Evolutionary conservation across 2,329 filamentous ascomycete genomes (phyloP).

Genomic region (Nemania sp.): DNA sequence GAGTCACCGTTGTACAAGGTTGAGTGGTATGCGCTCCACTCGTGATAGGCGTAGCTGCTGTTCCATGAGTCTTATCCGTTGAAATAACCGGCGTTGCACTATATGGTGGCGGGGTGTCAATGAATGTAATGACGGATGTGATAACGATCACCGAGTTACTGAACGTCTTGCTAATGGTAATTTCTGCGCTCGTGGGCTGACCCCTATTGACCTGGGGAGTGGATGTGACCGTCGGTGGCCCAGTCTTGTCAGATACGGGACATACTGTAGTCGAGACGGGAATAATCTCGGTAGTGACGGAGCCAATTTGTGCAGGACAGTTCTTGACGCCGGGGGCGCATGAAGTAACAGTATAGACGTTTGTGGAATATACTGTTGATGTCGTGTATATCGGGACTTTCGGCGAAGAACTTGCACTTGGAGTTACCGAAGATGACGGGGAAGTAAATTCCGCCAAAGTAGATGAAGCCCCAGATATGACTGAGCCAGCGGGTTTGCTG

Average conservation of each 20-base stretch:
- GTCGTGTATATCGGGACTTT: slow-evolving; percentile 45
- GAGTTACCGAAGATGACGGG: slow-evolving; percentile 25
- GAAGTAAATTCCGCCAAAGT: slow-evolving; percentile 10
- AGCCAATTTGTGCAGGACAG: slow-evolving; percentile 44
- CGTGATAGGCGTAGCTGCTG: slow-evolving; percentile 31
- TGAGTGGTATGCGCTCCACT: slow-evolving; percentile 30
- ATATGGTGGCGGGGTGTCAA: slow-evolving; percentile 43
- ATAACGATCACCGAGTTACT: slow-evolving; percentile 45
- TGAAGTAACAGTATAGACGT: slow-evolving; percentile 47
- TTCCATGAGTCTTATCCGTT: slow-evolving; percentile 30
- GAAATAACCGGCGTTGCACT: slow-evolving; percentile 26
- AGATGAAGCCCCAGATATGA: slow-evolving; percentile 23
- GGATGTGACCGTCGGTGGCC: slow-evolving; percentile 10
- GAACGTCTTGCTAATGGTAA: slow-evolving; percentile 46
- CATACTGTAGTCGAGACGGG: slow-evolving; percentile 50
- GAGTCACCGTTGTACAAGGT: slow-evolving; percentile 45
- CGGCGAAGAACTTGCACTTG: slow-evolving; percentile 19
- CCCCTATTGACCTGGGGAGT: slow-evolving; percentile 15
- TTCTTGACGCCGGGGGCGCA: slow-evolving; percentile 47
- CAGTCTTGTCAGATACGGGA: slow-evolving; percentile 42
- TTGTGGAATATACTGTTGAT: slow-evolving; percentile 49
- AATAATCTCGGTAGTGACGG: slow-evolving; percentile 47
- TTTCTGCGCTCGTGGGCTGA: slow-evolving; percentile 14
- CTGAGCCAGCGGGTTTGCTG: slow-evolving; percentile 7
- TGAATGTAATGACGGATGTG: slow-evolving; percentile 45